Evolutionary conservation across 768 basidiomycete genomes (phyloP).

Genomic region (Pholiota molesta): DNA sequence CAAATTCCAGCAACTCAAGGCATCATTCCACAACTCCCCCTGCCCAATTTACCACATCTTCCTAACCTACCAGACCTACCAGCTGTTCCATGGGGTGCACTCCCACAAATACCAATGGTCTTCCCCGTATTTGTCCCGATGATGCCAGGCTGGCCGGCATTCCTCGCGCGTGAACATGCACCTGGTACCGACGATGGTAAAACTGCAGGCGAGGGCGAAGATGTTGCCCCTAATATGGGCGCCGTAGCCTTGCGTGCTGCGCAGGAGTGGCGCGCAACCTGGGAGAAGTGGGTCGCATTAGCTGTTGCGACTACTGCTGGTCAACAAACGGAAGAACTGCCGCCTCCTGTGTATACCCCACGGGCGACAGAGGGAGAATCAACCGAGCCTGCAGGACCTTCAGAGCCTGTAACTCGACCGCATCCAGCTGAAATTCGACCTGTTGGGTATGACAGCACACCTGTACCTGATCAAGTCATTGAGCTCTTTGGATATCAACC

Average conservation of each 20-base stretch:
- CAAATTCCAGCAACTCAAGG: slow-evolving; percentile 62
- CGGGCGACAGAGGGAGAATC: slow-evolving; percentile 37
- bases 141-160: slow-evolving; percentile 64
- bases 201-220: slow-evolving; percentile 34
- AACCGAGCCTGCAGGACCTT: slow-evolving; percentile 18
- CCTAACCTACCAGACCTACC: slow-evolving; percentile 73
- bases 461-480: slow-evolving; percentile 67
- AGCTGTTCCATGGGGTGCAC: slow-evolving; percentile 58
- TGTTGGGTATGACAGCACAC: slow-evolving; percentile 49
- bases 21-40: slow-evolving; percentile 48
- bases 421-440: slow-evolving; percentile 38
- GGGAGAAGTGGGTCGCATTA: slow-evolving; percentile 77
- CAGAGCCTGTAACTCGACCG: slow-evolving; percentile 24
- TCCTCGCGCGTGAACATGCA: slow-evolving; percentile 54
- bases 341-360: slow-evolving; percentile 78
- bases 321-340: slow-evolving; percentile 49
- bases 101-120: slow-evolving; percentile 73
- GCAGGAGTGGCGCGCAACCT: slow-evolving; percentile 68
- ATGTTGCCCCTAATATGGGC: slow-evolving; percentile 39
- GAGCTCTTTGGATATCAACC: slow-evolving; percentile 71
- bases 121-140: slow-evolving; percentile 80
- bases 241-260: slow-evolving; percentile 49
- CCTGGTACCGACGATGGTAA: slow-evolving; percentile 28
- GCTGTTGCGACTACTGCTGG: slow-evolving; percentile 52
- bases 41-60: slow-evolving; percentile 50